Conservation (phyloP, 2,329 filamentous ascomycete species). For the Xylaria polymorpha region DNA sequence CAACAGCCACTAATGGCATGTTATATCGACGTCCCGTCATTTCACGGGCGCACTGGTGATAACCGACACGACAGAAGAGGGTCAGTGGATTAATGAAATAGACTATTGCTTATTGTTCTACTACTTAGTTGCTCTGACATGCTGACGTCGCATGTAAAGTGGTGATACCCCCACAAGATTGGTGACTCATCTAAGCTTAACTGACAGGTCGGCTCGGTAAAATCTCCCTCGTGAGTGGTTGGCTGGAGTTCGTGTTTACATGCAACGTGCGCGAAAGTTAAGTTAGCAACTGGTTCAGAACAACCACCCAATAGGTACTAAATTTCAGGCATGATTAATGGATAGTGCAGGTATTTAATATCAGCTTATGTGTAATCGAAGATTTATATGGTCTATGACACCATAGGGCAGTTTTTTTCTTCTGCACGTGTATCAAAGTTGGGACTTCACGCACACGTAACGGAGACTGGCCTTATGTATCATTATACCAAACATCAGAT, state of each 20-base stretch:
- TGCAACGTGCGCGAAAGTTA: background rate
- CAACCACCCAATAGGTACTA: too few relatives aligned
- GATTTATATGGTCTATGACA: too few relatives aligned
- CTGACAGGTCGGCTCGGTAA: too few relatives aligned
- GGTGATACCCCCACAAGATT: background rate
- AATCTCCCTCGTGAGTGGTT: background rate
- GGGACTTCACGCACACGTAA: background rate
- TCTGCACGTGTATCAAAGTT: too few relatives aligned
- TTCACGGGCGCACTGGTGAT: background rate
- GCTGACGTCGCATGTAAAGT: background rate
- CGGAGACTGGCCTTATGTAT: background rate
- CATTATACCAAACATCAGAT: background rate
- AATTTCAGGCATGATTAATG: background rate
- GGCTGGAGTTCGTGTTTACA: background rate
- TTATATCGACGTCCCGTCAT: background rate
- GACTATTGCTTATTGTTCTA: background rate
- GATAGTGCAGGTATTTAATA: background rate
- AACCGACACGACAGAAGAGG: background rate
- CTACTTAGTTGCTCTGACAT: background rate
- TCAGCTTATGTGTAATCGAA: too few relatives aligned
- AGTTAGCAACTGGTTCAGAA: too few relatives aligned
- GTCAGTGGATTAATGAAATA: background rate
- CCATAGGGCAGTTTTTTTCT: too few relatives aligned
- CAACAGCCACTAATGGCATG: background rate
- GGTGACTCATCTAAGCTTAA: background rate